Evolutionary conservation across 768 basidiomycete genomes (phyloP), one percentile per base, ranked within the genome.

Genomic region (Dendrothele bispora): DNA sequence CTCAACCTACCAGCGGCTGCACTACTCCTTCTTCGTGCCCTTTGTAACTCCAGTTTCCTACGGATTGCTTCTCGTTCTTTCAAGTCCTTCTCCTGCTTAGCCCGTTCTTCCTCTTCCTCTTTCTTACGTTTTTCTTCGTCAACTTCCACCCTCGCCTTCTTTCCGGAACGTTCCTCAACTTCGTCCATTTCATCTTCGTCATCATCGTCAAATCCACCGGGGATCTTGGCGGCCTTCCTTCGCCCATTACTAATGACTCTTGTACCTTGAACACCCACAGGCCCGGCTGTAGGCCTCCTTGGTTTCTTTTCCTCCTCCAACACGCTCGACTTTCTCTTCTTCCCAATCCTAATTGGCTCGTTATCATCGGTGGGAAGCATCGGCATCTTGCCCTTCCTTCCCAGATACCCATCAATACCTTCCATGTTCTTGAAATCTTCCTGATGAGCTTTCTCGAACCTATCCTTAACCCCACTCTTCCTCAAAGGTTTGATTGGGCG

Each of bases 341-440:
- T 73, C 24, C 66, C 67, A 18, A 63, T 51, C 12, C 63, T 56
- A 15, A 58, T 43, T 24, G 54, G 57, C 24, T 59, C 62, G 17
- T 56, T 62, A 7, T 49, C 53, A 10, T 45, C 39, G 11, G 27
- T 50, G 6, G 6, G 12, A 29, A 12, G 22, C 49, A 43, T 51
- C 18, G 55, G 55, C 26, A 43, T 46, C 41, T 53, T 54, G 37
- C 61, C 63, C 39, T 62, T 63, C 42, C 66, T 64, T 56, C 59
- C 68, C 28, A 70, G 29, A 73, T 45, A 38, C 63, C 65, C 56
- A 22, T 72, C 76, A 57, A 91, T 90, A 6, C 85, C 83, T 54
- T 88, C 86, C 89, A 91, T 91, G 73, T 80, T 84, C 46, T 67
- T 66, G 60, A 91, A 91, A 48, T 79, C 77, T 28, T 76, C 72